Conservation (phyloP, 768 basidiomycete species). For the Brasilioporus rufonigricans region DNA sequence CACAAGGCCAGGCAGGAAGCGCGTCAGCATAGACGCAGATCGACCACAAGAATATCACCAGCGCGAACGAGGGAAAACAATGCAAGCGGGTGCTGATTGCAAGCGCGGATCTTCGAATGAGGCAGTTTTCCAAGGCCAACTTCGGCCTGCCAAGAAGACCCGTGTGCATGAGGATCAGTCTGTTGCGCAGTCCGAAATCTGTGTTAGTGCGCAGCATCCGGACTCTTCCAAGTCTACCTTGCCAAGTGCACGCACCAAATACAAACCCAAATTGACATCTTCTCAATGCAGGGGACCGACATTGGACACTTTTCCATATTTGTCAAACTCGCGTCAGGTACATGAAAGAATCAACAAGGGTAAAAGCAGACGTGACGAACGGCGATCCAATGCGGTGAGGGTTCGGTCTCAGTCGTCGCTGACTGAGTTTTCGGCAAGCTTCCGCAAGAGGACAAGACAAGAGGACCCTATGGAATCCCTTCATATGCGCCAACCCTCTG, state of each 20-base stretch:
- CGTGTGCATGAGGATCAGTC: slow-evolving; percentile 8
- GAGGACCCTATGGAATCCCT: not conserved
- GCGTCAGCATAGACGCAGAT: slow-evolving; percentile 35
- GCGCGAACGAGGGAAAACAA: slow-evolving; percentile 34
- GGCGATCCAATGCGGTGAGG: slow-evolving; percentile 3
- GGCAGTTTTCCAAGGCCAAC: slow-evolving; percentile 10
- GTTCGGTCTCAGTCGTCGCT: not conserved
- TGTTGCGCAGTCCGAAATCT: slow-evolving; percentile 3
- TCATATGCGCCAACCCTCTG: slow-evolving; percentile 9
- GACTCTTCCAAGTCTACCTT: slow-evolving; percentile 10
- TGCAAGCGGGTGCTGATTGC: slow-evolving; percentile 6
- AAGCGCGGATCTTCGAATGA: slow-evolving; percentile 18
- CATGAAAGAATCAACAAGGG: slow-evolving; percentile 6
- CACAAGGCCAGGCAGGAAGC: slow-evolving; percentile 47
- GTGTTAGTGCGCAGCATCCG: slow-evolving; percentile 1
- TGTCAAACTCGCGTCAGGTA: slow-evolving; percentile 12
- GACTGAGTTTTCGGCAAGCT: slow-evolving; percentile 4
- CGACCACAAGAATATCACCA: slow-evolving; percentile 17
- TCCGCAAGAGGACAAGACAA: not conserved
- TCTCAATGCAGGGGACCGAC: slow-evolving; percentile 17
- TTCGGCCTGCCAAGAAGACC: not conserved
- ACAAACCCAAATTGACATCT: slow-evolving; percentile 19
- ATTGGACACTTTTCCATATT: slow-evolving; percentile 18
- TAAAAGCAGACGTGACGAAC: slow-evolving; percentile 11
- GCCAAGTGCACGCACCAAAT: slow-evolving; percentile 31